A percentile compares a stretch with the other conserved stretches of the same genome.
These are phyloP conservation scores for Apiospora koreana DNA, from an alignment of 2,329 filamentous ascomycete species.

Conservation along the genomic window DNA sequence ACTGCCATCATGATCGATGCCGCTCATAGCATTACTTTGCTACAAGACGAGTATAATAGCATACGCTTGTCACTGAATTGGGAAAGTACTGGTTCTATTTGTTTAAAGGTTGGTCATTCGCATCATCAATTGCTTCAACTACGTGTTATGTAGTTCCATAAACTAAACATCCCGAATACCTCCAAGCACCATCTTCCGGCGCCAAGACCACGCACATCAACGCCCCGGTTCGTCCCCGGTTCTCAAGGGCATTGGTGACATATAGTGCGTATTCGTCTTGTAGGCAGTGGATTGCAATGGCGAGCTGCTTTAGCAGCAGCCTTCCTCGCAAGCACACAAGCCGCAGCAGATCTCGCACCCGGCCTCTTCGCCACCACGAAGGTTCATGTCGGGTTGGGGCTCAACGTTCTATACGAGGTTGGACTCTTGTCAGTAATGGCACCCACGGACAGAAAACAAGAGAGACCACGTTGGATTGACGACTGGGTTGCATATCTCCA, in stretches of 20 bases:
- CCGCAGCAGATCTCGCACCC: slow-evolving; percentile 49
- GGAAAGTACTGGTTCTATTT: neutral
- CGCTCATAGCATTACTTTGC: too few relatives aligned
- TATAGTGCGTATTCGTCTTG: neutral
- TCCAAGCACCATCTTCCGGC: neutral
- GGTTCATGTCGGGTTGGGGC: slow-evolving; percentile 44
- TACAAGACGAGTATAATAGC: too few relatives aligned
- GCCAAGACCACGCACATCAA: neutral
- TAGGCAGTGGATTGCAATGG: neutral
- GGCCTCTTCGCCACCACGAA: slow-evolving; percentile 47
- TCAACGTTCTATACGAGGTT: slow-evolving; percentile 33
- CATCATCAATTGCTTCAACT: neutral
- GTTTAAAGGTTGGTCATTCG: neutral
- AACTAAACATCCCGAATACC: neutral
- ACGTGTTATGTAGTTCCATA: neutral
- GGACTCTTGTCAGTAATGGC: neutral
- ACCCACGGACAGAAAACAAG: neutral
- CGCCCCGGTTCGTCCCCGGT: neutral
- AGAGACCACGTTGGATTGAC: neutral
- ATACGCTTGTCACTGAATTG: too few relatives aligned
- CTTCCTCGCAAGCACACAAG: slow-evolving; percentile 45
- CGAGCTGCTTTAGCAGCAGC: slow-evolving; percentile 39
- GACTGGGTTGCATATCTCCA: neutral
- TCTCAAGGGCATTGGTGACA: neutral
- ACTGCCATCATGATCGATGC: neutral